Base-by-base conservation (phyloP, 192 early-diverging fungal genomes). In the Coemansia sp. region DNA sequence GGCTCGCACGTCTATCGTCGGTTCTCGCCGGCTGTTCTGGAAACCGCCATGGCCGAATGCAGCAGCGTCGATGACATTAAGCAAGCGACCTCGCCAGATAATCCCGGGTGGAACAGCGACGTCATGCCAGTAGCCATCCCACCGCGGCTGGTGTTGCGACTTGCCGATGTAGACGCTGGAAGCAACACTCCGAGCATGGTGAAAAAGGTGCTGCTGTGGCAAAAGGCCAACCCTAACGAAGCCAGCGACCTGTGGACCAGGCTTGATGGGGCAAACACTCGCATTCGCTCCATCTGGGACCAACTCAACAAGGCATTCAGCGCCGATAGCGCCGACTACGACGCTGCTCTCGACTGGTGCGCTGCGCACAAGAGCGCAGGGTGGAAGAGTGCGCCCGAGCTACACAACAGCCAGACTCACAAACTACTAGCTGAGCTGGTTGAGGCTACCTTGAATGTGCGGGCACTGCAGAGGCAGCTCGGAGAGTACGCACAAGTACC, bases 81-180 rank as follows among this genome's bases (percentile, higher is more conserved):
- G 19, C 41, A 60, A 2, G 72, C 71, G 1, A 67, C 66, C 4
- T 76, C 68, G 4, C 84, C 88, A 5, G 68, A 78, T 16, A 81
- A 75, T 51, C 63, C 79, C 14, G 79, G 65, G 3, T 93, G 92
- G 92, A 85, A 97, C 84, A 88, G 87, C 68, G 64, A 77, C 2
- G 88, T 95, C 0, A 65, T 48, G 6, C 79, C 84, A 0, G 86
- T 96, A 24, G 51, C 64, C 4, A 73, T 99, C 45, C 95, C 96
- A 13, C 91, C 85, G 16, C 67, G 89, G 8, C 83, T 96, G 17
- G 75, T 79, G 0, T 67, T 99, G 53, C 84, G 92, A 63, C 78
- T 99, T 62, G 98, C 95, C 9, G 98, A 99, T 81, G 91, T 99
- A 27, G 92, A 94, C 78, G 88, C 90, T 19, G 98, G 98, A 41